A percentile compares a stretch with the other conserved stretches of the same genome.
phyloP scores from a whole-genome alignment of 345 rosid species.

The Citrus reticulata region DNA sequence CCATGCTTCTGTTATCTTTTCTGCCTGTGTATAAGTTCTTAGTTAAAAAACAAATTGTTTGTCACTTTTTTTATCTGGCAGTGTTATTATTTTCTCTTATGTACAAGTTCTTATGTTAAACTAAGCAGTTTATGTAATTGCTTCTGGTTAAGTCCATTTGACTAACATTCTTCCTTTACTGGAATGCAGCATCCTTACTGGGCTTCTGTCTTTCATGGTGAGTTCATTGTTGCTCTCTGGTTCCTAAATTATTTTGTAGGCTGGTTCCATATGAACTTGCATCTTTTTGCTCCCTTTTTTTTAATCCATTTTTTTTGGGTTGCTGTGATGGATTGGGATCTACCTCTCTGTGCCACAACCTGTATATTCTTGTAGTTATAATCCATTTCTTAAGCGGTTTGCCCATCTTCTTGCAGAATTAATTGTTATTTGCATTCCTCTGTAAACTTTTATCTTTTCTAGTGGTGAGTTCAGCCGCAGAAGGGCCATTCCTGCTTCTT shows the following conservation, averaged over 20 bases:
- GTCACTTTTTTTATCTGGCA: background rate
- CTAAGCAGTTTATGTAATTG: background rate
- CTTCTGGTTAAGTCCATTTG: background rate
- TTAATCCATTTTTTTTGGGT: background rate
- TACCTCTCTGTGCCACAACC: background rate
- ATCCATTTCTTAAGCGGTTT: background rate
- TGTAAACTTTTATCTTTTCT: background rate
- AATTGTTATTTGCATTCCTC: background rate
- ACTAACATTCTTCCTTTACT: constrained; percentile 16
- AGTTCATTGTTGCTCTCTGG: constrained; percentile 22
- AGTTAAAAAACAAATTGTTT: background rate
- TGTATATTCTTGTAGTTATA: background rate
- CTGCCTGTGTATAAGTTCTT: background rate
- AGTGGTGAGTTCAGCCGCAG: background rate
- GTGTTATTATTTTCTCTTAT: background rate
- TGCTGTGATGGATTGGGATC: background rate
- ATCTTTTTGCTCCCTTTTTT: background rate
- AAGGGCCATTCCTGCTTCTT: background rate
- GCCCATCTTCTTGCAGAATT: background rate
- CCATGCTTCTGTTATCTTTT: background rate
- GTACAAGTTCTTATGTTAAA: background rate
- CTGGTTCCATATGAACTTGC: background rate
- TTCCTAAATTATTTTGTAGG: background rate
- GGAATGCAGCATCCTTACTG: constrained; percentile 91
- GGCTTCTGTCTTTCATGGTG: constrained; percentile 99